Percentiles rank a stretch among this genome's conserved stretches.
These are phyloP conservation scores for Gnomoniopsis smithogilvyi DNA, from an alignment of 2,329 filamentous ascomycete species.

Conservation along the genomic window DNA sequence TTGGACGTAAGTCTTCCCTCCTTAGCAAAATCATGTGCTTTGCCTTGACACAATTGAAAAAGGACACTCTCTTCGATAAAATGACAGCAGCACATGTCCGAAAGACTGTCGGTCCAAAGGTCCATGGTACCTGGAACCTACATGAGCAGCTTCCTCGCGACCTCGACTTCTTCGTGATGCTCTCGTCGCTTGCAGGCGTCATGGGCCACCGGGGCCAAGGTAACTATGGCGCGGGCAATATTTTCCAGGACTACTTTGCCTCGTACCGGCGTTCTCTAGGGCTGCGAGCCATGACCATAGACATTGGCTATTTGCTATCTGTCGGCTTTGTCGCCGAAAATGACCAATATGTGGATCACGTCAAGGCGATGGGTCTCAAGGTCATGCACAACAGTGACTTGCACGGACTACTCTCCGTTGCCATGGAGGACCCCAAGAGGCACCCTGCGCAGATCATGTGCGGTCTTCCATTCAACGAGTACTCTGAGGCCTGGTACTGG, in stretches of 20 bases:
- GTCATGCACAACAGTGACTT: conserved; percentile 6
- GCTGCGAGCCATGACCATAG: conserved; percentile 23
- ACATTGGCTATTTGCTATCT: conserved; percentile 25
- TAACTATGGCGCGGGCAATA: conserved; percentile 26
- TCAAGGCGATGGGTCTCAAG: conserved; percentile 3
- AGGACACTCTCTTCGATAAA: conserved; percentile 15
- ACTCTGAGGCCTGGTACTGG: conserved; percentile 3
- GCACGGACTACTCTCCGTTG: conserved; percentile 16
- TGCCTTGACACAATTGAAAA: background rate
- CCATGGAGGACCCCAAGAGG: conserved; percentile 9
- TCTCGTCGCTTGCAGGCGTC: conserved; percentile 13
- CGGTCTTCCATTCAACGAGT: conserved; percentile 3
- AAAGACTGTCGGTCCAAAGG: conserved; percentile 10
- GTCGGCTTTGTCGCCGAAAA: conserved; percentile 26
- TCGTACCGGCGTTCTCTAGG: conserved; percentile 20
- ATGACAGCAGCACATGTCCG: conserved; percentile 9
- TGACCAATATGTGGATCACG: conserved; percentile 19
- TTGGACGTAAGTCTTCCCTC: conserved; percentile 13
- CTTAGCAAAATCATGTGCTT: background rate
- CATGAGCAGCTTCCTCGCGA: conserved; percentile 1
- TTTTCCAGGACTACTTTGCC: conserved; percentile 32
- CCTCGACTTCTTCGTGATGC: conserved; percentile 16
- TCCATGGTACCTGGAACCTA: conserved; percentile 15
- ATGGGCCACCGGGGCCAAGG: conserved; percentile 12
- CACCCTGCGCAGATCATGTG: conserved; percentile 7